These are phyloP conservation scores for Penicillium sp. DNA, from an alignment of 2,329 filamentous ascomycete species.

Conservation along the genomic window DNA sequence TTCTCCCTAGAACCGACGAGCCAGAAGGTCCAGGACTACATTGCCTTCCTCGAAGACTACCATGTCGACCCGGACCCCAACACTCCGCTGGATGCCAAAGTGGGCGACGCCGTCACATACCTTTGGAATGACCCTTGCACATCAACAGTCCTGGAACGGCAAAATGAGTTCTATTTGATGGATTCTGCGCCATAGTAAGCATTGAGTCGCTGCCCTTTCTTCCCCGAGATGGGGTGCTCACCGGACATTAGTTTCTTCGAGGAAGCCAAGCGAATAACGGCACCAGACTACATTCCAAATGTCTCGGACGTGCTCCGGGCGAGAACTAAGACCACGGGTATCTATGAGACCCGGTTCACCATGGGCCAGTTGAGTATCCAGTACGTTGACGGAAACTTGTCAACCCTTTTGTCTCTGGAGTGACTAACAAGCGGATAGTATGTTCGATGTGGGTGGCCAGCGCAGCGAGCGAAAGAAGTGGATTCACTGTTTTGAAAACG, in stretches of 20 bases:
- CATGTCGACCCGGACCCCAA: conserved; percentile 87
- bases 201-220: conserved; percentile 2
- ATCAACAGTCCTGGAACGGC: conserved; percentile 79
- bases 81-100: conserved; percentile 73
- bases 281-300: conserved; percentile 80
- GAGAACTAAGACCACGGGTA: conserved; percentile 96
- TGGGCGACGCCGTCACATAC: conserved; percentile 78
- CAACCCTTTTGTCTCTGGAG: conserved; percentile 18
- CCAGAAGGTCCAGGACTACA: conserved; percentile 68
- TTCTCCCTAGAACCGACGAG: conserved; percentile 79
- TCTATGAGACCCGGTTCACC: conserved; percentile 97
- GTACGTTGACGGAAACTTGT: conserved; percentile 56
- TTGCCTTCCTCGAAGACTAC: conserved; percentile 80
- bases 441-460: conserved; percentile 98
- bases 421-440: conserved; percentile 57
- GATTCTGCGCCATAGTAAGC: conserved; percentile 96
- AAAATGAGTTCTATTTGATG: conserved; percentile 99
- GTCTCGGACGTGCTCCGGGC: conserved; percentile 95
- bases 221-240: too few relatives aligned
- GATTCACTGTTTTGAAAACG: conserved; percentile 99
- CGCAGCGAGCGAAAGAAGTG: conserved; percentile 98
- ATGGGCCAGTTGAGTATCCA: conserved; percentile 99
- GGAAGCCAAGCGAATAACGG: conserved; percentile 79
- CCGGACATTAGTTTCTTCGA: conserved; percentile 77
- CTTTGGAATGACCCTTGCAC: conserved; percentile 89